Evolutionary conservation across 2,329 filamentous ascomycete species (phyloP).

Genomic region (Exutisphaerella laricina): DNA sequence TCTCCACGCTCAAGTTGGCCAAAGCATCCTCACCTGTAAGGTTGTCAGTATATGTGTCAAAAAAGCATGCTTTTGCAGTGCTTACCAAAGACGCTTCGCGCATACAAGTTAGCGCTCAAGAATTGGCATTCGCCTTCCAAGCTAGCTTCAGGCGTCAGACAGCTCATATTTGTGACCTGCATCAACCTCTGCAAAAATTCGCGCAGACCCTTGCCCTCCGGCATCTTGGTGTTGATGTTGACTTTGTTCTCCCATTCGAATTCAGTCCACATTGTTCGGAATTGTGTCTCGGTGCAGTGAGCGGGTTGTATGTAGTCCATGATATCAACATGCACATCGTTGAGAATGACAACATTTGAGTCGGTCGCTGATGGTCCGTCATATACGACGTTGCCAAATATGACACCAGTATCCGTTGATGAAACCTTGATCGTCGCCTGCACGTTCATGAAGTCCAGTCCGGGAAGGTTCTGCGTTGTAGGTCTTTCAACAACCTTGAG

Average conservation of each 20-base stretch:
- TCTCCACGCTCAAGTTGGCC: slow-evolving; percentile 95
- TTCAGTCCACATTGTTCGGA: slow-evolving; percentile 99
- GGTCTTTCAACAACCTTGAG: slow-evolving; percentile 96
- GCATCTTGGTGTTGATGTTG: slow-evolving; percentile 90
- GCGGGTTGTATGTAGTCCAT: slow-evolving; percentile 99
- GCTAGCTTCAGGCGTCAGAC: slow-evolving; percentile 90
- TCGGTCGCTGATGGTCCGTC: slow-evolving; percentile 88
- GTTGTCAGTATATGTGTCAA: slow-evolving; percentile 14
- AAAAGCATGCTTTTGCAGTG: slow-evolving; percentile 23
- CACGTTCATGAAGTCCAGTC: slow-evolving; percentile 96
- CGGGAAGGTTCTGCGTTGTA: slow-evolving; percentile 89
- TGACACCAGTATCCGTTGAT: slow-evolving; percentile 95
- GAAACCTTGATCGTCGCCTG: slow-evolving; percentile 99
- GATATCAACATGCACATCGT: slow-evolving; percentile 96
- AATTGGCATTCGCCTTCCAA: slow-evolving; percentile 98
- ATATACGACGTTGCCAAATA: slow-evolving; percentile 98
- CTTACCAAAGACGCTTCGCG: slow-evolving; percentile 96
- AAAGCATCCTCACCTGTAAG: slow-evolving; percentile 86
- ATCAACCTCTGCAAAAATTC: slow-evolving; percentile 93
- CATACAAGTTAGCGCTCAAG: slow-evolving; percentile 93
- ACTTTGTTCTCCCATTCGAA: slow-evolving; percentile 99
- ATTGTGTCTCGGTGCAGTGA: slow-evolving; percentile 93
- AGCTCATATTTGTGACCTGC: slow-evolving; percentile 98
- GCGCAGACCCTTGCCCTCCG: slow-evolving; percentile 70
- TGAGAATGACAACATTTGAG: slow-evolving; percentile 94